phyloP scores from a whole-genome alignment of 2,329 filamentous ascomycete genomes.

The Cercospora sp. region DNA sequence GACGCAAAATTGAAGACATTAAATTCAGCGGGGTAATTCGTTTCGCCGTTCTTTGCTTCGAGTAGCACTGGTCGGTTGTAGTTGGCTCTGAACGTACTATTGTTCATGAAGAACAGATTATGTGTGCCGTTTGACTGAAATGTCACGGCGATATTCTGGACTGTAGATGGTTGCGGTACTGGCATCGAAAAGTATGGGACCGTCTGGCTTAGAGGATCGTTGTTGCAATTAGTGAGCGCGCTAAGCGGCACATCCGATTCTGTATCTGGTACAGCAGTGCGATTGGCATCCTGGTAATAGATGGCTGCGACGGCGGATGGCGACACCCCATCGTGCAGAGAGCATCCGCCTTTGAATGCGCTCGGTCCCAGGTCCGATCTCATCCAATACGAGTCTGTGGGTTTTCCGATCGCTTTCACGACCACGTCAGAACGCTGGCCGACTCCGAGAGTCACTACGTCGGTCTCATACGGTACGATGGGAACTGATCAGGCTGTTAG shows the following conservation, averaged over 20 bases:
- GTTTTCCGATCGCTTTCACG: constrained; percentile 40
- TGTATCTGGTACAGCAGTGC: constrained; percentile 40
- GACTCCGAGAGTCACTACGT: constrained; percentile 56
- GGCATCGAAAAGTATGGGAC: constrained; percentile 55
- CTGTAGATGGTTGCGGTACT: constrained; percentile 47
- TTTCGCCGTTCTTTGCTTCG: constrained; percentile 40
- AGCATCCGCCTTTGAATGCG: constrained; percentile 49
- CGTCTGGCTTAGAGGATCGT: constrained; percentile 57
- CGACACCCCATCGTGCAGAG: constrained; percentile 43
- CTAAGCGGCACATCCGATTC: constrained; percentile 53
- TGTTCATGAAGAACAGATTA: constrained; percentile 57
- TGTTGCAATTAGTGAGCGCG: constrained; percentile 51
- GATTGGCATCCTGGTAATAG: constrained; percentile 64
- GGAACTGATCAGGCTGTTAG: constrained; percentile 32
- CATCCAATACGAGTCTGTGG: constrained; percentile 42
- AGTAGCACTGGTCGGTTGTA: constrained; percentile 44
- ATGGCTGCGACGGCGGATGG: constrained; percentile 59
- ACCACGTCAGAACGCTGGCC: constrained; percentile 55
- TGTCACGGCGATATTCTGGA: constrained; percentile 50
- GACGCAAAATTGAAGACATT: constrained; percentile 46
- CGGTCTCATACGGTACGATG: constrained; percentile 44
- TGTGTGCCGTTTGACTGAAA: constrained; percentile 47
- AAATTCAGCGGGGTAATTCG: constrained; percentile 35
- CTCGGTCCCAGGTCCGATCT: constrained; percentile 57
- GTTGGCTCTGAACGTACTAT: constrained; percentile 53